Base-by-base conservation (phyloP, 2,329 filamentous ascomycete genomes). In the Graphilbum fragrans region DNA sequence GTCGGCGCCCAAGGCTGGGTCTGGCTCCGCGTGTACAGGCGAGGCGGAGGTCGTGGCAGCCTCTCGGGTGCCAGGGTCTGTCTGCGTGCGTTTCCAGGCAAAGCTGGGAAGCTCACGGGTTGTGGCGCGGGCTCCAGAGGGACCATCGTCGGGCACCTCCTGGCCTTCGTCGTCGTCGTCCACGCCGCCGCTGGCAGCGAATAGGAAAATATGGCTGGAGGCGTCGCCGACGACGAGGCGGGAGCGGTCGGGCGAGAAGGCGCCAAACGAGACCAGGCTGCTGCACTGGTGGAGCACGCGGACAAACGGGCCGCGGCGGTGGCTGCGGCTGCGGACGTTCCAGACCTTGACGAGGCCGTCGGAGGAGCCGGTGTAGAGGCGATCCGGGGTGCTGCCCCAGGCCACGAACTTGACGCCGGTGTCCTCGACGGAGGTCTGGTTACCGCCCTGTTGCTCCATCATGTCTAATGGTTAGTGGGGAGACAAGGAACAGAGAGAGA, bases 261-360 rank as follows among this genome's bases (percentile, higher is more conserved):
- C 63, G 1, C 77, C 77, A 43, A 62, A 69, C 0, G 72, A 72
- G 17, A 81, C 69, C 0, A 74, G 71, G 0, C 67, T 74, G 0
- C 71, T 63, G 2, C 69, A 67, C 44, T 71, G 64, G 2, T 80
- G 58, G 1, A 80, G 56, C 39, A 70, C 63, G 19, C 70, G 65
- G 5, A 80, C 61, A 35, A 72, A 63, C 69, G 40, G 59, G 53
- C 2, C n/a, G n/a, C 35, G 7, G 22, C 20, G 16, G 21, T 21
- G 22, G 48, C 57, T 39, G 38, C 51, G 35, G 16, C 62, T 61
- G 10, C 71, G 67, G 9, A 80, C 57, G 46, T 80, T 74, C 77
- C 77, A 81, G 2, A 74, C 72, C 45, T 75, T 79, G 16, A 81
- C 63, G 0, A 71, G 62, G 2, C 77, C 77, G 45, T 81, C 77